A percentile compares a stretch with the other conserved stretches of the same genome.
Evolutionary conservation across 192 early-diverging fungal species (phyloP).

Genomic region (Umbelopsis isabellina): DNA sequence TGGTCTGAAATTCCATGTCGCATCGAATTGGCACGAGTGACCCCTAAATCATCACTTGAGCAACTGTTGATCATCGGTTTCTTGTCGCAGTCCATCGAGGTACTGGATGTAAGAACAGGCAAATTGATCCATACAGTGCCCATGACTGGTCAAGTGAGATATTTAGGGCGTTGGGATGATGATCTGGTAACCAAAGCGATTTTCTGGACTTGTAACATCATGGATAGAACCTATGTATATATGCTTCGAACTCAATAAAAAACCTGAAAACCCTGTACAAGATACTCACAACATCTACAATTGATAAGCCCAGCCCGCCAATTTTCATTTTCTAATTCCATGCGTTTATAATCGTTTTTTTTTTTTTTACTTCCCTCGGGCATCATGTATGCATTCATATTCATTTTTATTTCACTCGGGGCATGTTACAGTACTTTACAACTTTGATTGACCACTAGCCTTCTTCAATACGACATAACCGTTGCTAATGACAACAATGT

Average conservation of each 20-base stretch:
- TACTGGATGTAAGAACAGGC: constrained; percentile 30
- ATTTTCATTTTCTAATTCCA: not conserved
- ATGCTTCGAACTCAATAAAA: constrained; percentile 21
- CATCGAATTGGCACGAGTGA: constrained; percentile 30
- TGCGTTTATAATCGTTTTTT: too few species aligned
- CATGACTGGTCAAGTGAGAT: constrained; percentile 27
- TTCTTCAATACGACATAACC: constrained; percentile 53
- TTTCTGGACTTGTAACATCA: constrained; percentile 30
- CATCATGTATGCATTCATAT: too few species aligned
- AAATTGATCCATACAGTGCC: constrained; percentile 27
- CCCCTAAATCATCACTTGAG: not conserved
- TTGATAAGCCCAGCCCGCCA: too few species aligned
- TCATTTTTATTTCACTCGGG: not conserved
- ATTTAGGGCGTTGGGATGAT: constrained; percentile 31
- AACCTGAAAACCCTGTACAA: too few species aligned
- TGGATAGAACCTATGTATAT: constrained; percentile 34
- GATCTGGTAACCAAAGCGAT: constrained; percentile 15
- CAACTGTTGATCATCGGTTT: constrained; percentile 40
- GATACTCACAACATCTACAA: too few species aligned
- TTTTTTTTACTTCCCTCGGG: too few species aligned
- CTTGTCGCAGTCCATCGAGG: constrained; percentile 22
- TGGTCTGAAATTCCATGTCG: constrained; percentile 32
- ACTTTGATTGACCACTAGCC: constrained; percentile 21
- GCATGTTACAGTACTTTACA: constrained; percentile 13
- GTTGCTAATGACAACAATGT: constrained; percentile 63